phyloP scores from a whole-genome alignment of 2,329 filamentous ascomycete species.

The Taxawa tesnikishii region DNA sequence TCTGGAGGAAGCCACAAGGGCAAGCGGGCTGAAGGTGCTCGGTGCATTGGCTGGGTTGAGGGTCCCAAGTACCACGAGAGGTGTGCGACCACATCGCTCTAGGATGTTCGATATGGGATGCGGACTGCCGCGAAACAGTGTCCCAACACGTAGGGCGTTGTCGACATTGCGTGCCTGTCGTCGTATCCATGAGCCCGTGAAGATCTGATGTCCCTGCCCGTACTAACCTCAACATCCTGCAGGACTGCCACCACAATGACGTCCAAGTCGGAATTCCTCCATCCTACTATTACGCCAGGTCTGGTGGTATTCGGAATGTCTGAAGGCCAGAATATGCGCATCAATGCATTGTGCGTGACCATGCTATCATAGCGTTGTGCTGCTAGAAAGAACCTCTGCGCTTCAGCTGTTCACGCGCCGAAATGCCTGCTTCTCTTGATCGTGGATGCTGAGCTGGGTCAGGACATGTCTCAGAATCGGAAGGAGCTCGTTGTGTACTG shows the following conservation, averaged over 20 bases:
- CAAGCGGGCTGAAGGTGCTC: slow-evolving; percentile 50
- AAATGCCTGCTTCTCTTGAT: slow-evolving; percentile 66
- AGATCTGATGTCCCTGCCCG: slow-evolving; percentile 9
- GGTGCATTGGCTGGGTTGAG: slow-evolving; percentile 49
- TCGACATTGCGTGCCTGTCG: slow-evolving; percentile 65
- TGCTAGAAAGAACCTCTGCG: slow-evolving; percentile 83
- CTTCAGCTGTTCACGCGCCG: slow-evolving; percentile 87
- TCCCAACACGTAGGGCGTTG: slow-evolving; percentile 71
- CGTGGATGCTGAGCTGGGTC: slow-evolving; percentile 59
- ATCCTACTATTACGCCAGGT: slow-evolving; percentile 84
- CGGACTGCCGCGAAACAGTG: slow-evolving; percentile 69
- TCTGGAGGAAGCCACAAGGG: slow-evolving; percentile 50
- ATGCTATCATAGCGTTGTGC: slow-evolving; percentile 43
- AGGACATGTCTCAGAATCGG: slow-evolving; percentile 8
- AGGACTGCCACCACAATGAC: slow-evolving; percentile 82
- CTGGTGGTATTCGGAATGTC: slow-evolving; percentile 62
- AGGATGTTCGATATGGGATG: slow-evolving; percentile 73
- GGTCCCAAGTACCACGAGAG: slow-evolving; percentile 75
- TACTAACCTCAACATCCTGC: slow-evolving; percentile 75
- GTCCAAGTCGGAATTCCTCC: slow-evolving; percentile 85
- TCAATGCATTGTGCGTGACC: slow-evolving; percentile 63
- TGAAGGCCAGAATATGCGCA: slow-evolving; percentile 97
- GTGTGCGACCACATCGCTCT: slow-evolving; percentile 68
- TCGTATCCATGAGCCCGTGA: not conserved
- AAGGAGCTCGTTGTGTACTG: slow-evolving; percentile 24